Percentiles rank a stretch among this genome's conserved stretches.
Conservation (phyloP, 352 stramenopile genomes). For the Phytophthora colocasiae region DNA sequence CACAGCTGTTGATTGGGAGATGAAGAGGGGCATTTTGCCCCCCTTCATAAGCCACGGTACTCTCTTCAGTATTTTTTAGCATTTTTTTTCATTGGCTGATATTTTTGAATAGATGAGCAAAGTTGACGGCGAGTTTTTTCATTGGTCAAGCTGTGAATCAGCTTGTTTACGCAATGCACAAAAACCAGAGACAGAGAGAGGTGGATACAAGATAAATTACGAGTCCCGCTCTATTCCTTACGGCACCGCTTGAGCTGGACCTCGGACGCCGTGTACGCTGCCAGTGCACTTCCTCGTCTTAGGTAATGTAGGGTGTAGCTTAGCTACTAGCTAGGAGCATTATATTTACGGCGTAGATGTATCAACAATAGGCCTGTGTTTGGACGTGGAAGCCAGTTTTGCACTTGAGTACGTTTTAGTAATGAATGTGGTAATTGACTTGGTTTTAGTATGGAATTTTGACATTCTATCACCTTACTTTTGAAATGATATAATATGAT, state of each 20-base stretch:
- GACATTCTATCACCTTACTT: not conserved
- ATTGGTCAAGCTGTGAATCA: not conserved
- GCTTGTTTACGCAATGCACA: not conserved
- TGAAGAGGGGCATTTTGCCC: not conserved
- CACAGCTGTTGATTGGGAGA: not conserved
- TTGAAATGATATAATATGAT: not conserved
- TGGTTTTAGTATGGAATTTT: not conserved
- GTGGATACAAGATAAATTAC: not conserved
- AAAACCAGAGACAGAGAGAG: not conserved
- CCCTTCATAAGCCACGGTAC: slow-evolving; percentile 3
- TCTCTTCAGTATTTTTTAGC: not conserved
- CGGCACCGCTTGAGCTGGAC: not conserved
- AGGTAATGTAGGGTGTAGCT: too few relatives aligned
- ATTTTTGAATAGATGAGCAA: not conserved
- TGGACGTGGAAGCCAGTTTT: too few relatives aligned
- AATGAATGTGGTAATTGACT: too few relatives aligned
- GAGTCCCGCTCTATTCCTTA: not conserved
- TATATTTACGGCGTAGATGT: too few relatives aligned
- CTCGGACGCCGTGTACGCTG: too few relatives aligned
- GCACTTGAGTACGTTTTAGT: too few relatives aligned
- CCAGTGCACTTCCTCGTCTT: too few relatives aligned
- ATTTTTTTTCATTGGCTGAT: not conserved
- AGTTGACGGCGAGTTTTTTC: not conserved
- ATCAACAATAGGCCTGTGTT: too few relatives aligned
- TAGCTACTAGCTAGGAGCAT: too few relatives aligned